These are phyloP conservation scores for Corynespora cassiicola DNA, from an alignment of 2,329 filamentous ascomycete species.

Conservation along the genomic window DNA sequence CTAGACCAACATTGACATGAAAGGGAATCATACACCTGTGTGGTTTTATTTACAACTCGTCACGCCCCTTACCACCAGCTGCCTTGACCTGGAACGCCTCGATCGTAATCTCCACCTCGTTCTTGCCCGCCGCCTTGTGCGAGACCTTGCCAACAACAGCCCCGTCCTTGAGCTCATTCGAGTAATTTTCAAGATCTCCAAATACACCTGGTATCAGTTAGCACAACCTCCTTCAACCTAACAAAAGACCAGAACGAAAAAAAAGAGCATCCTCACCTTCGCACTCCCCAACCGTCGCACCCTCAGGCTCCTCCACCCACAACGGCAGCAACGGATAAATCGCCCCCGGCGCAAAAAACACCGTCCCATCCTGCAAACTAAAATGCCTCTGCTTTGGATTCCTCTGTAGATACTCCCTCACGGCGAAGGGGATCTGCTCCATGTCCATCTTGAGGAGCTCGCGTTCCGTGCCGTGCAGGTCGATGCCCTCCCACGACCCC, in stretches of 20 bases:
- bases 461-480: constrained; percentile 60
- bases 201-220: constrained; percentile 26
- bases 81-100: constrained; percentile 35
- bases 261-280: constrained; percentile 42
- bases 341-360: constrained; percentile 62
- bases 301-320: constrained; percentile 51
- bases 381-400: constrained; percentile 49
- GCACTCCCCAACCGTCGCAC: constrained; percentile 46
- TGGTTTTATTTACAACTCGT: constrained; percentile 38
- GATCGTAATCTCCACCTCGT: constrained; percentile 38
- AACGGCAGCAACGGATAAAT: constrained; percentile 59
- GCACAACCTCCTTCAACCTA: not conserved
- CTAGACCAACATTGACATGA: too few relatives aligned
- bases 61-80: constrained; percentile 16
- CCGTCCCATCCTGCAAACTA: constrained; percentile 51
- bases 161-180: constrained; percentile 34
- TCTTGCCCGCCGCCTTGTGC: constrained; percentile 28
- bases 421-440: constrained; percentile 50
- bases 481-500: constrained; percentile 60
- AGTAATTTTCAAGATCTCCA: constrained; percentile 39
- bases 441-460: constrained; percentile 57
- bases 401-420: constrained; percentile 58
- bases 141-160: constrained; percentile 34
- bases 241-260: constrained; percentile 14
- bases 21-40: too few relatives aligned